Evolutionary conservation across 495 filamentous ascomycete genomes (phyloP), one percentile per base, ranked within the genome.

Genomic region (Annulohypoxylon maeteangense): DNA sequence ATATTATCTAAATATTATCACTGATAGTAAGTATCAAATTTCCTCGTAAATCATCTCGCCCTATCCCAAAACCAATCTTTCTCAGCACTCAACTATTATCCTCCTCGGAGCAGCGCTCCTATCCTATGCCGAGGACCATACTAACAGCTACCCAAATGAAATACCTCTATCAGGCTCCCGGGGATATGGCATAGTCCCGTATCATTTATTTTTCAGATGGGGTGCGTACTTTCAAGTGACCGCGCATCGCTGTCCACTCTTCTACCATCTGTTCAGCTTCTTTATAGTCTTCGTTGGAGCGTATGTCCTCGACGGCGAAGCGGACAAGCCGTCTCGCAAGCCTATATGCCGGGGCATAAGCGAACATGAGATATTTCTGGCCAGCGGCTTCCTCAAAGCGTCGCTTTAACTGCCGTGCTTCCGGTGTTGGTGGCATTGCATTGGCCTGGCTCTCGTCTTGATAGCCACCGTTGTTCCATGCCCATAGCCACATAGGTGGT

Each of bases 341-440:
- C 10, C 76, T 63, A 38, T 70, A 78, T 34, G 58, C 50, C 1
- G 62, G 58, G 3, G 31, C 23, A 47, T 81, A 79, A 0, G 72
- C 70, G 42, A 74, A 74, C 1, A 31, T 59, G 8, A 58, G 16
- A 45, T 65, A 78, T 0, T 65, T 31, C 5, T n/a, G 36, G 3
- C 78, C 76, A 20, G 71, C 68, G 36, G 75, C 68, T 7, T 78
- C 65, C 11, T 80, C 79, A 31, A 86, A 65, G 3, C 83, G 78
- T 76, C 76, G 81, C 77, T 85, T 83, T 44, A 83, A 27, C 29
- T 63, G 14, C 0, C 34, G 20, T n/a, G 3, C 29, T 51, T 63
- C 44, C 1, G 18, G 48, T 2, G 58, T 50, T 3, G 42, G 29
- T 7, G 58, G 58, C 11, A 16, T 32, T 5, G 57, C 10, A 2